phyloP scores from a whole-genome alignment of 495 filamentous ascomycete species.

The Annulohypoxylon moriforme region DNA sequence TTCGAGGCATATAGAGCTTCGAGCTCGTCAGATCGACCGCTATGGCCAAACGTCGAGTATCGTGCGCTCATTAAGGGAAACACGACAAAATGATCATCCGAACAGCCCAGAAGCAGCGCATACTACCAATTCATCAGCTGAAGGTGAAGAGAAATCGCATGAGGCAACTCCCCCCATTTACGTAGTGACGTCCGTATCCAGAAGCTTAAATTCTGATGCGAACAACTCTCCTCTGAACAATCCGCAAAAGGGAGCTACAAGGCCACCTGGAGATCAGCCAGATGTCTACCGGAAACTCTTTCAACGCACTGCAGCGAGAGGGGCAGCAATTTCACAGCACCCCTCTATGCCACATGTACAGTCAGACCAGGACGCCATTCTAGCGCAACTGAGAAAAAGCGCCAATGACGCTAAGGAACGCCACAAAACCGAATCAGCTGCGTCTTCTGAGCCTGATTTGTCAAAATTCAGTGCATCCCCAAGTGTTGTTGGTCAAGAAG shows the following conservation, averaged over 20 bases:
- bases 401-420: conserved; percentile 28
- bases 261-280: conserved; percentile 6
- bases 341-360: conserved; percentile 4
- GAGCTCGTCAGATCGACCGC: conserved; percentile 79
- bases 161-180: conserved; percentile 14
- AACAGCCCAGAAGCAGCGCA: background rate
- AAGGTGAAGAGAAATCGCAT: conserved; percentile 4
- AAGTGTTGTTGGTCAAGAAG: conserved; percentile 35
- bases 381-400: conserved; percentile 45
- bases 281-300: conserved; percentile 17
- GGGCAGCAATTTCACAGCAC: conserved; percentile 17
- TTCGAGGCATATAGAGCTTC: conserved; percentile 80
- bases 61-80: conserved; percentile 71
- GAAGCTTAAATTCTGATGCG: conserved; percentile 6
- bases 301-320: conserved; percentile 9
- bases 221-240: background rate
- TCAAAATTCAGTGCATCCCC: conserved; percentile 29
- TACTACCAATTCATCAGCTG: conserved; percentile 4
- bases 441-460: conserved; percentile 9
- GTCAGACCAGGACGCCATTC: conserved; percentile 56
- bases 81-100: conserved; percentile 52
- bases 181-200: background rate
- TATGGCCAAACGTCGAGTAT: conserved; percentile 83
- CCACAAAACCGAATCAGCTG: conserved; percentile 9
- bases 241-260: conserved; percentile 8